Base-by-base conservation (phyloP, 129 eudicot species). In the Escallonia rubra region DNA sequence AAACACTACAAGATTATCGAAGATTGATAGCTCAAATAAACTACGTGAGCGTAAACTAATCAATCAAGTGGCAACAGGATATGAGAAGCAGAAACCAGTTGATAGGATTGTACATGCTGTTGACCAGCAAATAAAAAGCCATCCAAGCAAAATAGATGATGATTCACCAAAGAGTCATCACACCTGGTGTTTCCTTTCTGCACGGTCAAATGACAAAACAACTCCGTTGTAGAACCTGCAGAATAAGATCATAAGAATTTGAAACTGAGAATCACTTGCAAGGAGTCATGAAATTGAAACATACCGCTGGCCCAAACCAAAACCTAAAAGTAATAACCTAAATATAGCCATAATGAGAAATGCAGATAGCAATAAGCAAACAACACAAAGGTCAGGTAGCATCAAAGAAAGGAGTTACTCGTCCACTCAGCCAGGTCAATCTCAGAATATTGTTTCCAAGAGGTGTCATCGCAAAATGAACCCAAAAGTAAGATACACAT, bases 191-290 rank as follows among this genome's bases (percentile, higher is more conserved):
- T 16, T 69, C 61, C 64, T 64, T 9, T 14, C 16, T 43, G 40
- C 57, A 39, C 7, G 65, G 68, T 76, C 72, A 70, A 64, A 76
- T 48, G 55, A 67, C n/a, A 59, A 59, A 16, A 76, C 34, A 43
- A 70, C 72, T 65, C 81, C 81, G 5, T 16, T 39, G 41, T 76
- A 76, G 59, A 64, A 76, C 72, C 81, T 76, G 61, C 58, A 51
- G 15, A 62, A 41, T 16, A 7, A 57, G 34, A 23, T 50, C 10
- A 8, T 8, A 50, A 50, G 55, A 47, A 1, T 47, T 47, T 47
- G 51, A 47, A 47, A 6, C 6, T 47, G 51, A 47, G 51, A 6
- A 47, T n/a, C 2, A 14, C 8, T 3, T 13, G 50, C 50, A 9
- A 44, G 53, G 50, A 62, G 13, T 11, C 13, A 16, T n/a, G 7